A percentile compares a stretch with the other conserved stretches of the same genome.
phyloP scores from a whole-genome alignment of 495 filamentous ascomycete species.

The Aspergillus ostianus region DNA sequence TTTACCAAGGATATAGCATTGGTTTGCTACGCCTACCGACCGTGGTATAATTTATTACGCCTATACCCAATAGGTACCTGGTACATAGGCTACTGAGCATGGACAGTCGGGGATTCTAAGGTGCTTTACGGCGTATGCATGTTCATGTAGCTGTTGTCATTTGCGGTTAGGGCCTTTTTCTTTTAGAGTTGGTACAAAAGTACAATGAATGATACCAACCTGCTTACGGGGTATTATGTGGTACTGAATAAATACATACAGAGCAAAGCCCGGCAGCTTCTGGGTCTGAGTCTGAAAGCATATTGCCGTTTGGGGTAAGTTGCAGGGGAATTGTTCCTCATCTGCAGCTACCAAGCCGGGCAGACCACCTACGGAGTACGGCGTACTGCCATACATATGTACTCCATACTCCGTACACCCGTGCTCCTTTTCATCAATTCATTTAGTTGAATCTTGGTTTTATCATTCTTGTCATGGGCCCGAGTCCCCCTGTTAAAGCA shows the following conservation, averaged over 20 bases:
- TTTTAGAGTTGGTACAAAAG: constrained; percentile 1
- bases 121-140: not conserved
- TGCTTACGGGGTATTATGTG: not conserved
- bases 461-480: not conserved
- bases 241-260: constrained; percentile 1
- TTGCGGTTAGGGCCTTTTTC: not conserved
- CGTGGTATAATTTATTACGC: not conserved
- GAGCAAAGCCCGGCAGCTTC: not conserved
- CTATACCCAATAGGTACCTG: too few relatives aligned
- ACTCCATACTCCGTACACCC: not conserved
- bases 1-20: too few relatives aligned
- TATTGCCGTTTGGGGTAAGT: constrained; percentile 19
- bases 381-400: constrained; percentile 1
- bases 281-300: constrained; percentile 12
- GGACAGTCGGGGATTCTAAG: not conserved
- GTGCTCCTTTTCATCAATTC: too few relatives aligned
- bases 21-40: not conserved
- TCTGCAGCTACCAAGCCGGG: constrained; percentile 24
- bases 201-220: not conserved
- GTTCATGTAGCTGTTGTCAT: not conserved
- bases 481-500: not conserved
- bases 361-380: too few relatives aligned
- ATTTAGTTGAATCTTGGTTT: not conserved
- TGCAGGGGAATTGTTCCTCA: constrained; percentile 24
- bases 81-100: not conserved